These are phyloP conservation scores for Talaromyces sp. DNA, from an alignment of 2,329 filamentous ascomycete species.

Conservation along the genomic window DNA sequence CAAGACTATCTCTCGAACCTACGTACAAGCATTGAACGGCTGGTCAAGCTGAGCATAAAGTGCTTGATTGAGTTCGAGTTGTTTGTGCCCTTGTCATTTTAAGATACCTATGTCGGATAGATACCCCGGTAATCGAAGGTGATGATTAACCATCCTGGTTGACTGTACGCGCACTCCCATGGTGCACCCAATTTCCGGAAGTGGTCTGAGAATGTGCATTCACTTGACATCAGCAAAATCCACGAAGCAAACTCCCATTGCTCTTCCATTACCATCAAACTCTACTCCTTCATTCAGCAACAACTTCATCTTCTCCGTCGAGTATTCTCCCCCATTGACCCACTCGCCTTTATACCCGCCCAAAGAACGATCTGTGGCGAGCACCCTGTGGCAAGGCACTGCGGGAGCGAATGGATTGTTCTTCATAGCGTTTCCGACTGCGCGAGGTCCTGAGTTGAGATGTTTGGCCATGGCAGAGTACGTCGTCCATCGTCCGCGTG, in stretches of 20 bases:
- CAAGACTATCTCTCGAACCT: too few relatives aligned
- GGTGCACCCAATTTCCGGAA: background rate
- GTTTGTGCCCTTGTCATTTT: background rate
- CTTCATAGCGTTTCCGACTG: constrained; percentile 72
- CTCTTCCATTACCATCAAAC: constrained; percentile 44
- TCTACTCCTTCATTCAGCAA: constrained; percentile 43
- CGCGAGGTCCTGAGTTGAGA: constrained; percentile 67
- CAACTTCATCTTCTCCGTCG: constrained; percentile 40
- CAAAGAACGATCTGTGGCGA: constrained; percentile 64
- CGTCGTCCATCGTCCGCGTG: constrained; percentile 69
- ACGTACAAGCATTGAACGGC: background rate
- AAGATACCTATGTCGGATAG: background rate
- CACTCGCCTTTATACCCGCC: constrained; percentile 53
- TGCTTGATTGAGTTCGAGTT: background rate
- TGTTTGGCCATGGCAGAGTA: constrained; percentile 69
- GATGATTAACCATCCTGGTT: background rate
- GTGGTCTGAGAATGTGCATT: background rate
- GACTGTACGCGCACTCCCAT: background rate
- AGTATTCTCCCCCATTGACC: constrained; percentile 45
- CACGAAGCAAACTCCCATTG: constrained; percentile 32
- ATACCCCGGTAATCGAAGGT: background rate
- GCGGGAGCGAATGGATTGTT: constrained; percentile 77
- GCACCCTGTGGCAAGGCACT: constrained; percentile 77
- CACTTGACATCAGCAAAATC: constrained; percentile 27
- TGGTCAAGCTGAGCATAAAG: background rate